Evolutionary conservation across 108 stramenopile species (phyloP).

Genomic region (Asterionellopsis glacialis): DNA sequence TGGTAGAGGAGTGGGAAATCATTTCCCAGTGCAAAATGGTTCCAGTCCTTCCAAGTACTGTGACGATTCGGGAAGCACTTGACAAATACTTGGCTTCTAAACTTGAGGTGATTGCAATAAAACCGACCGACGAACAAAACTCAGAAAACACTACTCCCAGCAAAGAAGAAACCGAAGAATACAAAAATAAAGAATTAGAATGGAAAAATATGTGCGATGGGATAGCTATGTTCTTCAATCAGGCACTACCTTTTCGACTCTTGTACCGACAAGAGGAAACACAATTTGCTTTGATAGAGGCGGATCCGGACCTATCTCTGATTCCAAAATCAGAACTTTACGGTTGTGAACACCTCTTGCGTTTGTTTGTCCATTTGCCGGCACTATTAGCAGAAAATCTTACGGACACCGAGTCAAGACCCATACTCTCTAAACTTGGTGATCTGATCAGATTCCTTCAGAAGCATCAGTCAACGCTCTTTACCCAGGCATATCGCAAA

Average conservation of each 20-base stretch:
- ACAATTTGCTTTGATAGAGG: conserved; percentile 31
- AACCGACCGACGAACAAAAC: neutral
- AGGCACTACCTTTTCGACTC: conserved; percentile 53
- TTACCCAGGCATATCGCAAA: conserved; percentile 19
- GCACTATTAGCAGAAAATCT: conserved; percentile 29
- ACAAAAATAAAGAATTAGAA: conserved; percentile 25
- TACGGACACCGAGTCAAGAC: conserved; percentile 24
- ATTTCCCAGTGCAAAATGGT: conserved; percentile 66
- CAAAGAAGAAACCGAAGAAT: conserved; percentile 10
- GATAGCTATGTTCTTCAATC: conserved; percentile 60
- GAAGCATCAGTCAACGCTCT: conserved; percentile 51
- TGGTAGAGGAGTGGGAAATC: conserved; percentile 82
- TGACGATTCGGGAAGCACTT: conserved; percentile 50
- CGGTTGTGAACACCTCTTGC: conserved; percentile 60
- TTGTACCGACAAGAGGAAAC: conserved; percentile 52
- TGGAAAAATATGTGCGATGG: conserved; percentile 76
- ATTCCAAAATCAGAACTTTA: conserved; percentile 41
- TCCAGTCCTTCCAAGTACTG: conserved; percentile 36
- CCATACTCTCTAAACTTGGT: conserved; percentile 54
- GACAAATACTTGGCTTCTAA: conserved; percentile 43
- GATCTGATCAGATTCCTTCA: conserved; percentile 67
- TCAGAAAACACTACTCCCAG: conserved; percentile 9
- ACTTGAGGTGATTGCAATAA: conserved; percentile 13
- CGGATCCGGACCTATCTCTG: conserved; percentile 16
- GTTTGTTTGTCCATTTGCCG: conserved; percentile 54